These are phyloP conservation scores for Parietichytrium sp. DNA, from an alignment of 108 stramenopile species.

Conservation along the genomic window DNA sequence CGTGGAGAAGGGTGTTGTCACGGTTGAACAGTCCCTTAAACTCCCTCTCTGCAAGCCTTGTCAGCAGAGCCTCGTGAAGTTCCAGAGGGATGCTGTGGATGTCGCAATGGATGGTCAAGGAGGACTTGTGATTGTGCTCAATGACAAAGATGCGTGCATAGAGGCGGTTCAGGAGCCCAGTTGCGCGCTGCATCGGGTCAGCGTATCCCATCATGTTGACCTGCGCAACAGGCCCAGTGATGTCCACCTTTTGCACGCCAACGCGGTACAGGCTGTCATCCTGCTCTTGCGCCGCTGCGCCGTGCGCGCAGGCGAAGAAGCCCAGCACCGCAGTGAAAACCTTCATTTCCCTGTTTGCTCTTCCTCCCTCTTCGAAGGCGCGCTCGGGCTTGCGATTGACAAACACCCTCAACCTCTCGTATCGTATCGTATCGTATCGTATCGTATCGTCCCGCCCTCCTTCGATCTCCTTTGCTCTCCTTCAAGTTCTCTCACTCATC, in stretches of 20 bases:
- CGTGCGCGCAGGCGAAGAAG: no score
- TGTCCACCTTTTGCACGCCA: background rate
- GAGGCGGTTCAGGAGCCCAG: conserved; percentile 6
- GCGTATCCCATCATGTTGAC: conserved; percentile 32
- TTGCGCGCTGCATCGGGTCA: conserved; percentile 9
- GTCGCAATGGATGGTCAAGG: background rate
- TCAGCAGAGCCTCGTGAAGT: background rate
- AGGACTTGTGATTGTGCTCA: background rate
- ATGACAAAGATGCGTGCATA: conserved; percentile 2
- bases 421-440: no score
- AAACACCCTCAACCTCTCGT: no score
- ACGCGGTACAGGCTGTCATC: background rate
- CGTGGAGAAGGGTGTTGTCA: background rate
- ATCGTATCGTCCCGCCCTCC: no score
- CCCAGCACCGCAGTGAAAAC: no score
- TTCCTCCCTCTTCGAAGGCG: no score
- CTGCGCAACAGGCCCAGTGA: background rate
- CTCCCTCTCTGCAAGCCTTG: background rate
- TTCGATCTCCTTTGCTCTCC: no score
- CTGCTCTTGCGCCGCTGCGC: no score
- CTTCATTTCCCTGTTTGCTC: no score
- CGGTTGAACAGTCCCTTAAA: background rate
- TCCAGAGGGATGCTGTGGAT: conserved; percentile 30
- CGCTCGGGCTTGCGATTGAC: no score
- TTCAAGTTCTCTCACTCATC: no score